Percentiles rank a stretch among this genome's conserved stretches.
phyloP scores from a whole-genome alignment of 495 filamentous ascomycete species.

The Podospora sp. region DNA sequence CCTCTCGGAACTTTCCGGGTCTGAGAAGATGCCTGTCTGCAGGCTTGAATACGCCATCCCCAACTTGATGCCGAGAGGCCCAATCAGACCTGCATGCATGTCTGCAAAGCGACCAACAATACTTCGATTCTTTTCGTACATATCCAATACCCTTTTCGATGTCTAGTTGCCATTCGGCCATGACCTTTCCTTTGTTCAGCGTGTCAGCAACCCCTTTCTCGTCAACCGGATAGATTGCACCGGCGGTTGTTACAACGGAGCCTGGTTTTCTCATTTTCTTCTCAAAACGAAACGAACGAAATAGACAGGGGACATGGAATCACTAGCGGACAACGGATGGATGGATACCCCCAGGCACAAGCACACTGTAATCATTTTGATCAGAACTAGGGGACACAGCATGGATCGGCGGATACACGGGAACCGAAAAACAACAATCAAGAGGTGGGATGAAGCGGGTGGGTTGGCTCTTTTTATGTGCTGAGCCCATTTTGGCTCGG shows the following conservation, averaged over 20 bases:
- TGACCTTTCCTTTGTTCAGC: background rate
- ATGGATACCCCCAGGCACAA: background rate
- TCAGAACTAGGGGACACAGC: background rate
- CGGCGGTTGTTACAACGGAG: background rate
- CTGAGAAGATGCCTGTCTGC: background rate
- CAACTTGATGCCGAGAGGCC: background rate
- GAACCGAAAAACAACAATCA: background rate
- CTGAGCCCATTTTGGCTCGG: background rate
- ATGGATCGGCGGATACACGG: background rate
- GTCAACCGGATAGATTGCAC: background rate
- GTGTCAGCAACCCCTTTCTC: no score
- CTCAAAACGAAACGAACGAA: background rate
- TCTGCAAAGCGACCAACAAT: background rate
- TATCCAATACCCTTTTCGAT: background rate
- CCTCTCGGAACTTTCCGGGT: slow-evolving; percentile 38
- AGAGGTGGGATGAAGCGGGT: background rate
- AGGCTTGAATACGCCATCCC: no score
- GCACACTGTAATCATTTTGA: background rate
- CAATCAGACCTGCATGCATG: background rate
- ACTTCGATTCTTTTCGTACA: slow-evolving; percentile 7
- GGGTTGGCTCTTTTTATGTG: background rate
- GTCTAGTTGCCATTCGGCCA: background rate
- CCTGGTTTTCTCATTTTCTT: background rate
- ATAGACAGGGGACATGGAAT: background rate
- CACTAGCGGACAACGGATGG: background rate